These are phyloP conservation scores for Tuber brumale DNA, from an alignment of 495 filamentous ascomycete genomes.

Conservation along the genomic window DNA sequence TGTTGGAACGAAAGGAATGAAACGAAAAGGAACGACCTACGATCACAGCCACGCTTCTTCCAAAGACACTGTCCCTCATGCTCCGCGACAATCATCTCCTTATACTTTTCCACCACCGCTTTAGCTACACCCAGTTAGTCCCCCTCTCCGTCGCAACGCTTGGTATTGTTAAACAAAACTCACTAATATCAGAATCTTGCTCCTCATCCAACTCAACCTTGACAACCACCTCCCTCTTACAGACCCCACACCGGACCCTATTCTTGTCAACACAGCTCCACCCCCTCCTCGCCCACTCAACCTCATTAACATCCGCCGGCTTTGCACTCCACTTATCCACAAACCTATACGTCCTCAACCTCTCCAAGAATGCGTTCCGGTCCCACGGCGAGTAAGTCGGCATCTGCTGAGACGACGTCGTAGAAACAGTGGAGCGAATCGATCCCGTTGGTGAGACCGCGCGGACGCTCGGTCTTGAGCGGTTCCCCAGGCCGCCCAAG, in stretches of 20 bases:
- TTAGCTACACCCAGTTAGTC: constrained; percentile 46
- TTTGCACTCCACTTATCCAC: constrained; percentile 83
- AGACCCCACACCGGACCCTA: constrained; percentile 75
- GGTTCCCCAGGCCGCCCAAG: constrained; percentile 26
- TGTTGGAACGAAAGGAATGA: neutral
- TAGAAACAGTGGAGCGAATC: constrained; percentile 30
- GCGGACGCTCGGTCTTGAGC: constrained; percentile 33
- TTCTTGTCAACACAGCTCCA: constrained; percentile 82
- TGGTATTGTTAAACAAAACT: neutral
- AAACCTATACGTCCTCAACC: constrained; percentile 80
- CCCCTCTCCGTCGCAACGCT: neutral
- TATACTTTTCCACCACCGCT: constrained; percentile 71
- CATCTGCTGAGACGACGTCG: constrained; percentile 27
- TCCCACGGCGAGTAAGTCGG: constrained; percentile 70
- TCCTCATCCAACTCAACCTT: constrained; percentile 65
- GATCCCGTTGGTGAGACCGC: constrained; percentile 37
- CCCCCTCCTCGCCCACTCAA: constrained; percentile 90
- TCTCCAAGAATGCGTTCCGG: constrained; percentile 69
- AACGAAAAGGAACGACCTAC: neutral
- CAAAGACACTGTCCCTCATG: constrained; percentile 83
- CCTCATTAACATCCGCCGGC: constrained; percentile 74
- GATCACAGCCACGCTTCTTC: constrained; percentile 52
- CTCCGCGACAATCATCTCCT: constrained; percentile 60
- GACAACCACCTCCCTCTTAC: constrained; percentile 72
- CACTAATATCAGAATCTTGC: constrained; percentile 56